Evolutionary conservation across 2,329 filamentous ascomycete species (phyloP).

Genomic region (Bipolaris bicolor): DNA sequence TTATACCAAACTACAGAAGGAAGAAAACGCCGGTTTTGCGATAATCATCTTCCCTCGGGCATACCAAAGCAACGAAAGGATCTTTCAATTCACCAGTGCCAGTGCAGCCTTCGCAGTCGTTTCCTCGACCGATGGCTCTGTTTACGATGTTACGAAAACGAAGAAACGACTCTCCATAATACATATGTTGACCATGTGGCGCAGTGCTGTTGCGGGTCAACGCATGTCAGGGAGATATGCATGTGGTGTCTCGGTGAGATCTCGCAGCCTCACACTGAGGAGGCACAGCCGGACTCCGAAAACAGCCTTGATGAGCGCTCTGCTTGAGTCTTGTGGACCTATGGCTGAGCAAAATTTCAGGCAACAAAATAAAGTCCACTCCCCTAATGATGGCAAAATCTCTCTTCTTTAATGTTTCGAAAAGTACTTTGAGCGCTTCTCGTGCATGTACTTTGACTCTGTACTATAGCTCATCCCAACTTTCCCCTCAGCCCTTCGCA

Average conservation of each 20-base stretch:
- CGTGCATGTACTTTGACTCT: neutral
- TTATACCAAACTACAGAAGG: conserved; percentile 34
- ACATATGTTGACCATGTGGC: conserved; percentile 3
- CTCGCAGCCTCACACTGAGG: neutral
- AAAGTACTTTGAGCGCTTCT: neutral
- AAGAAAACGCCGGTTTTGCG: conserved; percentile 24
- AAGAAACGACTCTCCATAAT: conserved; percentile 13
- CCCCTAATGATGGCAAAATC: neutral
- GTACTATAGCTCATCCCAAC: neutral
- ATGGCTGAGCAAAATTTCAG: neutral
- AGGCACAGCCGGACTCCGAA: neutral
- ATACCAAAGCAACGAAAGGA: neutral
- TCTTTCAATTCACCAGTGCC: conserved; percentile 9
- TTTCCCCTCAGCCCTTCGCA: neutral
- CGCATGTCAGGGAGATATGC: conserved; percentile 14
- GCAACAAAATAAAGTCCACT: neutral
- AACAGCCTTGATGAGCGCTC: neutral
- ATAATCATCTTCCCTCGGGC: conserved; percentile 6
- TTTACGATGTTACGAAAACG: conserved; percentile 26
- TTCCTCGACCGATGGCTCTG: conserved; percentile 34
- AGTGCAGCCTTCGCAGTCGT: conserved; percentile 25
- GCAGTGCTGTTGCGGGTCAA: conserved; percentile 17
- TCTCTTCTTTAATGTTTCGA: neutral
- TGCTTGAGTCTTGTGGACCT: neutral
- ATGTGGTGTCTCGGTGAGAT: conserved; percentile 28